Base-by-base conservation (phyloP, 2,329 filamentous ascomycete genomes). In the Coniochaeta sp. region DNA sequence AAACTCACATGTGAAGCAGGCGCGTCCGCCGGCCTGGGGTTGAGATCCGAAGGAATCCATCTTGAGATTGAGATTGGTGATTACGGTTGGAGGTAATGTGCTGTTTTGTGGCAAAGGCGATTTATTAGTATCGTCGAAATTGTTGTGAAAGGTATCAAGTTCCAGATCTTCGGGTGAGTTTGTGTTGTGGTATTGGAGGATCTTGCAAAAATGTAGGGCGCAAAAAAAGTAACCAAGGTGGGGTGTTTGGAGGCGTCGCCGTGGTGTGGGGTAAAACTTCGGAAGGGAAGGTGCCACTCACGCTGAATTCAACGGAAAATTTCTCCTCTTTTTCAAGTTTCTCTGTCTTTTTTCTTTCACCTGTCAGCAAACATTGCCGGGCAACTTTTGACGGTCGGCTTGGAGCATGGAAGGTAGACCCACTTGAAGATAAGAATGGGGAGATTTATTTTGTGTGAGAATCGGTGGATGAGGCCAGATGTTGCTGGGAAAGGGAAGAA, bases 1-100 rank as follows among this genome's bases (percentile, higher is more conserved):
- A 64, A 66, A 80, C 78, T 75, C 71, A 81, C 78, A 81, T 69
- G 77, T 80, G 73, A 79, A 81, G 74, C 78, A 81, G 64, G 74
- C 74, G 65, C 77, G 76, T 61, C 68, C 71, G 56, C 64, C 65
- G 65, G 64, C 65, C 62, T 60, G 22, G 62, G 64, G 60, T 63
- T 62, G 66, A 28, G 47, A 52, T 36, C 54, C 54, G 30, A 34
- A 38, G 26, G 62, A 73, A 63, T 76, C 73, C 74, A 76, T 76
- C 58, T 62, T 71, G 63, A 59, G 61, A 60, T 58, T 60, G 63
- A 58, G 60, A 58, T 61, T 61, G 22, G 52, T 36, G 32, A 58
- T 52, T 63, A 58, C 59, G 42, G 55, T 62, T 56, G 54, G n/a
- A n/a, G 10, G 22, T 55, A 56, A 32, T 19, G 19, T 24, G 62